Evolutionary conservation across 2,329 filamentous ascomycete genomes (phyloP).

Genomic region (Pezicula neosporulosa): DNA sequence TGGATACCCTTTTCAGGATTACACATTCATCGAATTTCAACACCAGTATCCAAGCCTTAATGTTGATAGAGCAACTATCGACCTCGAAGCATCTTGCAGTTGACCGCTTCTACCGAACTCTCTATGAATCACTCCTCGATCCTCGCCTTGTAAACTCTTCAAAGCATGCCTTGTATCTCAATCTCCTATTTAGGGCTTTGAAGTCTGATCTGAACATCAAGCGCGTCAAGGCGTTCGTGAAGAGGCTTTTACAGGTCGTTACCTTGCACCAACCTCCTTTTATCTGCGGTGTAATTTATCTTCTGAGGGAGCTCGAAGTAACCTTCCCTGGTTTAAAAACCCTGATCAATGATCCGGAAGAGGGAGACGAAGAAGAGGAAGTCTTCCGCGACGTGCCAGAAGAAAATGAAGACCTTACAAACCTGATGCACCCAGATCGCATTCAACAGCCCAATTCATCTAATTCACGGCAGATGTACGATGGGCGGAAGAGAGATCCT

Average conservation of each 20-base stretch:
- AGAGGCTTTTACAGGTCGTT: slow-evolving; percentile 84
- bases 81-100: slow-evolving; percentile 74
- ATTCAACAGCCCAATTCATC: slow-evolving; percentile 1
- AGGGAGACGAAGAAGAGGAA: slow-evolving; percentile 58
- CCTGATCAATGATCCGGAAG: slow-evolving; percentile 77
- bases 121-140: slow-evolving; percentile 93
- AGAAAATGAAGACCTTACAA: slow-evolving; percentile 40
- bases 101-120: slow-evolving; percentile 89
- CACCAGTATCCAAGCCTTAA: slow-evolving; percentile 91
- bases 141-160: slow-evolving; percentile 85
- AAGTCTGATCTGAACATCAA: slow-evolving; percentile 89
- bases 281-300: slow-evolving; percentile 86
- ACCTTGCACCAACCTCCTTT: slow-evolving; percentile 90
- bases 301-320: slow-evolving; percentile 75
- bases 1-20: slow-evolving; percentile 92
- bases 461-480: slow-evolving; percentile 51
- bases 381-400: slow-evolving; percentile 61
- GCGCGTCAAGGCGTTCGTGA: slow-evolving; percentile 92
- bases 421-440: slow-evolving; percentile 4
- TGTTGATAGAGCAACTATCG: slow-evolving; percentile 91
- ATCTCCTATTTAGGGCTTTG: slow-evolving; percentile 81
- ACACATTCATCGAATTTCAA: slow-evolving; percentile 99
- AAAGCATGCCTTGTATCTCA: slow-evolving; percentile 93
- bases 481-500: slow-evolving; percentile 87
- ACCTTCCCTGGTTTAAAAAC: slow-evolving; percentile 78